Evolutionary conservation across 2,329 filamentous ascomycete species (phyloP), one percentile per base, ranked within the genome.

Genomic region (Hymenoscyphus scutula): DNA sequence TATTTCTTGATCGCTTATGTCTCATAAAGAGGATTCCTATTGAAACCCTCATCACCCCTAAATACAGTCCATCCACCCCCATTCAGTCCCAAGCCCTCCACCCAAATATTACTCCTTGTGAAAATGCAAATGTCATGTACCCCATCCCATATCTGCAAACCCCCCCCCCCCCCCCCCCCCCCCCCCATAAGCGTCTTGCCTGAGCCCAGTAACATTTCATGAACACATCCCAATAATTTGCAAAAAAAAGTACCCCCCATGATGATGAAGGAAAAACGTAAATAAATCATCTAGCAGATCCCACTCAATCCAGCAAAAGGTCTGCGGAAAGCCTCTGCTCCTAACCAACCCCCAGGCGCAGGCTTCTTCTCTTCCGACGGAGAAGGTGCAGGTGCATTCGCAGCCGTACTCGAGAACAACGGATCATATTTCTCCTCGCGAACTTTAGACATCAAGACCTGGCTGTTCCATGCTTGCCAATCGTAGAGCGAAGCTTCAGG

Each of bases 381-480:
- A 23, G 45, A 48, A 25, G 19, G 45, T 10, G 19, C 45, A 2
- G 45, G 45, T 48, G 45, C 45, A 48, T 19, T 48, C 5, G 45
- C 41, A 15, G 59, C 53, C 4, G 48, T 11, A 17, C 53, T 57
- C 10, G 53, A 48, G 34, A 56, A 60, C 25, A 67, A 63, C 6
- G 53, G 61, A 37, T 70, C 70, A 53, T 64, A 69, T 58, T 71
- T 72, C 59, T 74, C 72, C 53, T 74, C 72, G n/a, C 72, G 37
- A 55, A 69, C 71, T 51, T 68, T 68, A 3, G 65, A 68, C 68
- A 72, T 70, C 11, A 72, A 23, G 32, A 72, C 68, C 59, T 72
- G 69, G 15, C 62, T 68, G 48, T 70, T 73, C 70, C 70, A 73
- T 7, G 66, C 64, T 41, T 72, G 71, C 72, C 72, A 74, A 53